Base-by-base conservation (phyloP, 2,329 filamentous ascomycete species). In the Pleurostoma richardsiae region DNA sequence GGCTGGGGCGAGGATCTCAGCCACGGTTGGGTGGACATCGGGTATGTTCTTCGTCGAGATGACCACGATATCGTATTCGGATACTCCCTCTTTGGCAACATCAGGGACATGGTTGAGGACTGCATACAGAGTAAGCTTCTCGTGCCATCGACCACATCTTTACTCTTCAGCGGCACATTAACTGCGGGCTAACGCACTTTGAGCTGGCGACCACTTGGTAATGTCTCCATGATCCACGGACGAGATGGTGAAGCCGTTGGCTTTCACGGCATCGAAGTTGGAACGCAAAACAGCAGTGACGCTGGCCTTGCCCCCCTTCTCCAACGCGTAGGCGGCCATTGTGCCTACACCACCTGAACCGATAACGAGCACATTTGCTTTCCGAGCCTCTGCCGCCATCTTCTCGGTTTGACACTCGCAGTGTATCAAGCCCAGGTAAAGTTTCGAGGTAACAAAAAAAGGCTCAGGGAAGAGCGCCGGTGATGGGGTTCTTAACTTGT, bases 21-120 rank as follows among this genome's bases (percentile, higher is more conserved):
- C 56, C 0, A 76, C 59, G 0, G 62, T 66, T 0, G 80, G 77
- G 1, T 65, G 60, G 7, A 76, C 56, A 44, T 82, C 79, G 6
- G 78, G 69, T 33, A 77, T 62, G 51, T 80, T 82, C 57, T 84
- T 84, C 5, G 78, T 83, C 4, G 72, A 69, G 39, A 75, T 66
- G 8, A 83, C 59, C 39, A 83, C 69, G 53, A 73, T 83, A 59
- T 82, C 74, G 54, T 73, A 82, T 3, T 66, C 63, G 1, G 51
- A 46, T 5, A 65, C 38, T 42, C 66, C 60, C 39, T 63, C 51
- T 19, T 41, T 31, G 19, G 51, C 45, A 6, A 75, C 62, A 40
- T 76, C 54, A 1, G 78, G 77, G 29, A 81, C 63, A 4, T 60
- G 61, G 40, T 72, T 71, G 44, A 68, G 59, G 31, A 81, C 72